Base-by-base conservation (phyloP, 352 stramenopile genomes). In the Phytophthora pluvialis region DNA sequence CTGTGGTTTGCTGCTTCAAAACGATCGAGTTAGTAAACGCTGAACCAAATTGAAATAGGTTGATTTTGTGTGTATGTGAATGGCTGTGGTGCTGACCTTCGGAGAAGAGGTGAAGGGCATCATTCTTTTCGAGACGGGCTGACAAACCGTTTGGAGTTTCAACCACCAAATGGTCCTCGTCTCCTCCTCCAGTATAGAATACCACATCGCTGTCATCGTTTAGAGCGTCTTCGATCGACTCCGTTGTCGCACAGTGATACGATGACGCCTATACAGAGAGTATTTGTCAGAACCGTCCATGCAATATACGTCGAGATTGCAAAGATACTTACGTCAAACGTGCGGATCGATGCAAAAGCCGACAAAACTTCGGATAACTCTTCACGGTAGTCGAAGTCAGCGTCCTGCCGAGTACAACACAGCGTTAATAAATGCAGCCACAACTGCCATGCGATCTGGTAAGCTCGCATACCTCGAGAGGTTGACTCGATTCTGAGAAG, bases 281-380 rank as follows among this genome's bases (percentile, higher is more conserved):
- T 31, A 12, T 33, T 13, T 67, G 35, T 58, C n/a, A 55, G 32
- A 26, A 50, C 21, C 5, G 32, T 32, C 7, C 8, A 33, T 12
- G 8, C 6, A 51, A 45, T 4, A 8, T 35, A 16, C 3, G 29
- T 28, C 11, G 8, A 28, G 16, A 13, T 28, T 29, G 3, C 25
- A 43, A 31, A 35, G 26, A 25, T 28, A 56, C 53, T 54, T 55
- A 90, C 81, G 35, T 81, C 60, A 54, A 91, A 75, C 0, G 56
- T 58, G 15, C 73, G 65, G 48, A 89, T 66, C 18, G 67, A 67
- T 16, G 72, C 65, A 33, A 90, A 81, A 21, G 36, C 35, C 6
- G 71, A 69, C 16, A 90, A 64, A 46, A 81, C 68, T 45, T 74
- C 70, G 1, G 78, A 75, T n/a, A 90, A 65, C 35, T 88, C 78